Evolutionary conservation across 75 land plant genomes (phyloP).

Genomic region (Pinus albicaulis): DNA sequence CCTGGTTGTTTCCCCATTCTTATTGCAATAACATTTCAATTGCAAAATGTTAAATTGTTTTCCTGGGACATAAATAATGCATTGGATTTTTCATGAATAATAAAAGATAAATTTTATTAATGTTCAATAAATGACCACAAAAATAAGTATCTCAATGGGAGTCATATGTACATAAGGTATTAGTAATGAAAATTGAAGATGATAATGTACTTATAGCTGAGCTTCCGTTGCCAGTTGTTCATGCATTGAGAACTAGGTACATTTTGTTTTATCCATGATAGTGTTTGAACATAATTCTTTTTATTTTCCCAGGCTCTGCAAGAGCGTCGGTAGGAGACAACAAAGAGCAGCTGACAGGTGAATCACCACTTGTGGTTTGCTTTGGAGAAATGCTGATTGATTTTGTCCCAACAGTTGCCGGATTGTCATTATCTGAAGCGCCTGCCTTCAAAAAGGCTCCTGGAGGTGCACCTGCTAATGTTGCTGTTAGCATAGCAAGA

Average conservation of each 20-base stretch:
- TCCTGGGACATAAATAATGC: background rate
- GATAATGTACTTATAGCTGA: background rate
- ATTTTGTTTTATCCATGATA: background rate
- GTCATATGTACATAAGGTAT: no score
- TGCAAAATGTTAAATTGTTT: background rate
- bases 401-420: constrained; percentile 79
- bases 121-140: no score
- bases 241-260: background rate
- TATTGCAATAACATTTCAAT: background rate
- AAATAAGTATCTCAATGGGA: no score
- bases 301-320: background rate
- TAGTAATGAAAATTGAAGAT: background rate
- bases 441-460: constrained; percentile 85
- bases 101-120: background rate
- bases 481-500: constrained; percentile 70
- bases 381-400: constrained; percentile 89
- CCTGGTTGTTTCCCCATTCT: background rate
- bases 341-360: background rate
- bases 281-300: background rate
- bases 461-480: constrained; percentile 94
- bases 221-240: background rate
- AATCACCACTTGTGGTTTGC: constrained; percentile 55
- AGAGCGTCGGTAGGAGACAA: background rate
- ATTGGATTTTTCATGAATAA: background rate
- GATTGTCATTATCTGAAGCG: constrained; percentile 81